Conservation (phyloP, 192 early-diverging fungal genomes). For the Podila minutissima region DNA sequence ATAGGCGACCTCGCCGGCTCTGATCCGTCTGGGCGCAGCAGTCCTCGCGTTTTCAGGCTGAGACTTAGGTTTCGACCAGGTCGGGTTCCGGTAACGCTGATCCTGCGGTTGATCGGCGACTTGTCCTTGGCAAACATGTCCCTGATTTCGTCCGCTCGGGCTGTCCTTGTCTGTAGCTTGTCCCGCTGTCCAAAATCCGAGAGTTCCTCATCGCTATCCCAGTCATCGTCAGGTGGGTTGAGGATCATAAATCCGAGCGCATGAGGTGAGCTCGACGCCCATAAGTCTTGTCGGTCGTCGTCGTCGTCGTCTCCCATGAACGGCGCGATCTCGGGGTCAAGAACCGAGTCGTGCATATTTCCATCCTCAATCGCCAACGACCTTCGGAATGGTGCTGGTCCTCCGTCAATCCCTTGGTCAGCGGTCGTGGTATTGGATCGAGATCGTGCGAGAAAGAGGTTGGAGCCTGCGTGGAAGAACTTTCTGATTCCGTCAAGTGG, state of each 20-base stretch:
- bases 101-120: constrained; percentile 51
- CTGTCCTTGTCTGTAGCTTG: constrained; percentile 24
- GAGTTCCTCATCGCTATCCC: constrained; percentile 57
- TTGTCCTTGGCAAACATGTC: constrained; percentile 61
- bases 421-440: constrained; percentile 54
- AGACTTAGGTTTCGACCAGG: constrained; percentile 42
- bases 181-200: constrained; percentile 46
- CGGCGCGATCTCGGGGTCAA: constrained; percentile 69
- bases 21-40: constrained; percentile 50
- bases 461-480: constrained; percentile 43
- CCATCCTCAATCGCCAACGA: constrained; percentile 49
- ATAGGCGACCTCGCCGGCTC: constrained; percentile 44
- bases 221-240: constrained; percentile 7
- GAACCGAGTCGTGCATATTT: constrained; percentile 46
- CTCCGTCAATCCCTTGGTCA: constrained; percentile 25
- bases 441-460: constrained; percentile 50
- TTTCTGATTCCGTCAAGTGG: constrained; percentile 51
- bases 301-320: constrained; percentile 73
- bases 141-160: constrained; percentile 60
- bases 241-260: constrained; percentile 38
- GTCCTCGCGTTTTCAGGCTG: constrained; percentile 50
- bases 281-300: constrained; percentile 53
- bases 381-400: constrained; percentile 59
- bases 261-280: constrained; percentile 48
- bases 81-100: constrained; percentile 54